Base-by-base conservation (phyloP, 192 early-diverging fungal genomes). In the Chytriomyces sp. region DNA sequence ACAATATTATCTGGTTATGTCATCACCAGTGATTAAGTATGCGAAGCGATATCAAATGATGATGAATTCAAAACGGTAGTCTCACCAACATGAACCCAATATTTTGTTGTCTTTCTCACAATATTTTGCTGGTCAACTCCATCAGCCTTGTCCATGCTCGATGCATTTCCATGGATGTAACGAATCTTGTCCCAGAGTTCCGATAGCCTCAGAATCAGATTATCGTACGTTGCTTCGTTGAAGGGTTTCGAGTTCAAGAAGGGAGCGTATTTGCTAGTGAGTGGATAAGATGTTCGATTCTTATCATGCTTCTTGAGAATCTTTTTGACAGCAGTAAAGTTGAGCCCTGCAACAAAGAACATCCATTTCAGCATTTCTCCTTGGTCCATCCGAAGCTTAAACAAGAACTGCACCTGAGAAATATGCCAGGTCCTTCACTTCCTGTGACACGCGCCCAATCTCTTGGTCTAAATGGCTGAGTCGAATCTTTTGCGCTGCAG, bases 291-390 rank as follows among this genome's bases (percentile, higher is more conserved):
- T 23, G 95, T 93, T 16, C 73, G 73, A 80, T 92, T 87, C 91
- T 96, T 96, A 82, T 97, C 95, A 81, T 97, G 96, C 87, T 97
- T 97, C 83, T 97, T 97, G 80, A 97, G 89, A 78, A 96, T 72
- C 78, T 83, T 83, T 63, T 77, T 60, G 48, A 81, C 72, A 28
- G 72, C 81, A 10, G 78, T 81, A 24, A 72, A 44, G 69, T 80
- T 77, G n/a, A 82, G 50, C 2, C 66, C 8, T 7, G 53, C 18
- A 62, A 77, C 68, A 68, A 4, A 20, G 35, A 26, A 26, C n/a
- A 13, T 35, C 13, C 18, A 68, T 46, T 18, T 68, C 16, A 68
- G n/a, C 16, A 48, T 35, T 35, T 35, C 35, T 35, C 35, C 35
- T 35, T 35, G 35, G 35, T 35, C 28, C 28, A 35, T 35, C 28